Evolutionary conservation across 2,329 filamentous ascomycete species (phyloP).

Genomic region (Torrubiella hemipterigena): DNA sequence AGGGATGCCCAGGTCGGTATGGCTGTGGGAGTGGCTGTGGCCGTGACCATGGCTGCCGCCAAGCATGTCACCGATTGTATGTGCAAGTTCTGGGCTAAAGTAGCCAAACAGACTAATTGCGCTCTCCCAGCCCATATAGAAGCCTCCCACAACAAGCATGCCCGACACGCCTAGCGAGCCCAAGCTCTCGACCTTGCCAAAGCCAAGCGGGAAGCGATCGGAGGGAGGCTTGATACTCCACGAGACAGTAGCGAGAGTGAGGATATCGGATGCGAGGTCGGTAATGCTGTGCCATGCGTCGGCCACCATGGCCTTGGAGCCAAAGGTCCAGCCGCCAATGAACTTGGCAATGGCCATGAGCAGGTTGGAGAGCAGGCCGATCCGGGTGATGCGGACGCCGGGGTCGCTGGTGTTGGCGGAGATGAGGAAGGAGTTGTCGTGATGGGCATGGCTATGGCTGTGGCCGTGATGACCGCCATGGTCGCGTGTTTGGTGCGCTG

Average conservation of each 20-base stretch:
- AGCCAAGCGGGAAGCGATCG: constrained; percentile 75
- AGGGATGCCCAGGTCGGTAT: constrained; percentile 40
- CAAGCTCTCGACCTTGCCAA: constrained; percentile 95
- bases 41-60: constrained; percentile 54
- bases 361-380: constrained; percentile 65
- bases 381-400: constrained; percentile 49
- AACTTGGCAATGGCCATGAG: constrained; percentile 93
- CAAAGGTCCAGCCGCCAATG: constrained; percentile 83
- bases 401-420: constrained; percentile 69
- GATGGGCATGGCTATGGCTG: constrained; percentile 69
- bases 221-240: constrained; percentile 83
- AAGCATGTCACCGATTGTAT: constrained; percentile 49
- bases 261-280: constrained; percentile 86
- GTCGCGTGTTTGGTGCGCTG: constrained; percentile 22
- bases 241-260: constrained; percentile 88
- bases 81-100: constrained; percentile 56
- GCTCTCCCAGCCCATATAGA: constrained; percentile 83
- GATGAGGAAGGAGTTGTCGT: constrained; percentile 87
- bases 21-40: constrained; percentile 45
- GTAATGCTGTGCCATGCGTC: constrained; percentile 94
- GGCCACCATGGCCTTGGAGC: constrained; percentile 84
- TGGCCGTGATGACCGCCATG: constrained; percentile 21
- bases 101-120: constrained; percentile 56
- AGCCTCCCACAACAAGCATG: constrained; percentile 75
- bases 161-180: constrained; percentile 88